Conservation (phyloP, 352 stramenopile species). For the Pythium volutum region DNA sequence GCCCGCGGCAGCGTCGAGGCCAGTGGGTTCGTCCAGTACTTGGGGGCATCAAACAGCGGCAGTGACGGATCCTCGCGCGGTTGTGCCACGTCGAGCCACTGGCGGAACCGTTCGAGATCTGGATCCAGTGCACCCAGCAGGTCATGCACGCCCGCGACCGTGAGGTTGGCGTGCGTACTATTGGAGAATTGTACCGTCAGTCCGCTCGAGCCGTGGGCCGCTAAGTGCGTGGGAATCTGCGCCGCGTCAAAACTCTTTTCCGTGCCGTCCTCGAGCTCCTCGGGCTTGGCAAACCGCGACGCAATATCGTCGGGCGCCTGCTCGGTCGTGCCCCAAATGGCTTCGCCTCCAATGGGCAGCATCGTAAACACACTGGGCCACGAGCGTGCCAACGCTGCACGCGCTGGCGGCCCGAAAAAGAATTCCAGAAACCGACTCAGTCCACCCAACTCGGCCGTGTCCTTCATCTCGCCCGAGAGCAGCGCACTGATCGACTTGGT, state of each 20-base stretch:
- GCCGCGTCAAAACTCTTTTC: constrained; percentile 28
- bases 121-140: constrained; percentile 46
- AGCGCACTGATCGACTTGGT: constrained; percentile 91
- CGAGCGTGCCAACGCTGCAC: constrained; percentile 56
- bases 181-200: constrained; percentile 58
- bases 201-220: constrained; percentile 44
- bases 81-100: constrained; percentile 43
- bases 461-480: constrained; percentile 95
- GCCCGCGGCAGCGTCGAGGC: constrained; percentile 84
- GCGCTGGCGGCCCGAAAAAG: constrained; percentile 61
- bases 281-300: constrained; percentile 45
- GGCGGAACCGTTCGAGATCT: constrained; percentile 41
- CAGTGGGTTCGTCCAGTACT: constrained; percentile 89
- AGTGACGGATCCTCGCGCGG: constrained; percentile 39
- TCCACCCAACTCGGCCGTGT: constrained; percentile 88
- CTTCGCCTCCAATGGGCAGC: constrained; percentile 90
- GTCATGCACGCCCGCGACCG: constrained; percentile 41
- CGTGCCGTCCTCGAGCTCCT: constrained; percentile 23
- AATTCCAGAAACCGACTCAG: constrained; percentile 84
- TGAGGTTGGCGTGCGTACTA: constrained; percentile 51
- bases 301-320: constrained; percentile 67
- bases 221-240: constrained; percentile 43
- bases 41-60: constrained; percentile 49
- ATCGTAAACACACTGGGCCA: constrained; percentile 89
- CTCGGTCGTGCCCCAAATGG: constrained; percentile 74